Evolutionary conservation across 2,329 filamentous ascomycete genomes (phyloP), one percentile per base, ranked within the genome.

Genomic region (Elsinoe batatas): DNA sequence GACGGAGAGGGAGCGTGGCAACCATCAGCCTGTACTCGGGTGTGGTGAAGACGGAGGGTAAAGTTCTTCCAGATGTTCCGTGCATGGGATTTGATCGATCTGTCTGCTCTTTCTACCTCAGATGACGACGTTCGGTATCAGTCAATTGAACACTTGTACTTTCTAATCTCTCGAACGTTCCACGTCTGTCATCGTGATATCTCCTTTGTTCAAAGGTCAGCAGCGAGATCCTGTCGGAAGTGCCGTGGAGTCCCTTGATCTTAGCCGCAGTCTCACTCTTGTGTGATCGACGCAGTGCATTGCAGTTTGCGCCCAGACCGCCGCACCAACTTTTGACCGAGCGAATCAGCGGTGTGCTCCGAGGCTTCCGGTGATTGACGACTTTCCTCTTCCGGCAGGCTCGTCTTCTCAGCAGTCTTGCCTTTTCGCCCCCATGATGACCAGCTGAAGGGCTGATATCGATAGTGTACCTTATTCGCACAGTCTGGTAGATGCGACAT

Each of bases 21-120:
- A n/a, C 40, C 13, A 22, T 18, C 43, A 47, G n/a, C 43, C 20
- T 20, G 44, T 38, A 4, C 36, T 8, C 12, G 44, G 15, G 17
- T 33, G 26, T 49, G n/a, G 17, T 46, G 20, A 22, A 20, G 32
- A 26, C 17, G 18, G 18, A n/a, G 47, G 47, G 6, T 51, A 51
- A 51, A 51, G 47, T 51, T 51, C 47, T 51, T 51, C 47, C 47
- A 51, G 47, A 51, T 51, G 32, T 51, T 51, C 47, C 47, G 47
- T 51, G 47, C 47, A 51, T 51, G 18, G 15, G 12, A 37, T n/a
- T 38, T 38, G 15, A 3, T 20, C 40, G 18, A 17, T 49, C 44
- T 49, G 10, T 22, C 13, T 49, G 18, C 11, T 44, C 8, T 13
- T n/a, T 26, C 18, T 44, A 4, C 40, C 20, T 26, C 18, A 44